Evolutionary conservation across 805 yeast genomes (phyloP).

Genomic region (Wickerhamomyces ciferrii): DNA sequence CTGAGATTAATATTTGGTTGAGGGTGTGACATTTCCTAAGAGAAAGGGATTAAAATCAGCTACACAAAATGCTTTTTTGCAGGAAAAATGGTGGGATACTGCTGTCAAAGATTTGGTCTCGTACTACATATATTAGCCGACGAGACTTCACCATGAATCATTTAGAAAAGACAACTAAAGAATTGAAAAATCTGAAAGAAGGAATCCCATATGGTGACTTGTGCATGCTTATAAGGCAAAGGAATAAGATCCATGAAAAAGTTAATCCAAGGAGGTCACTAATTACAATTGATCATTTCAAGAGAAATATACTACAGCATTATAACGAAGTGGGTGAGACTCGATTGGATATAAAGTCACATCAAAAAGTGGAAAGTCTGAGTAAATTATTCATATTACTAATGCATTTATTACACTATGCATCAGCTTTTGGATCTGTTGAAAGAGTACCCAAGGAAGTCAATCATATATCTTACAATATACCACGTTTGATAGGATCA

Average conservation of each 20-base stretch:
- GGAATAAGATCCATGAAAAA: background rate
- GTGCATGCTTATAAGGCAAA: background rate
- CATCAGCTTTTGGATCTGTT: background rate
- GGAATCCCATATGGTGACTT: background rate
- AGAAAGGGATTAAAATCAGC: too few relatives aligned
- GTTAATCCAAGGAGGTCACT: background rate
- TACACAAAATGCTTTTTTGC: background rate
- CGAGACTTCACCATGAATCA: background rate
- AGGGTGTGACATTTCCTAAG: too few relatives aligned
- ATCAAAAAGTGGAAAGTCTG: background rate
- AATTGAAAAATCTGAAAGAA: background rate
- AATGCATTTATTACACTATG: conserved; percentile 12
- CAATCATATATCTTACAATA: background rate
- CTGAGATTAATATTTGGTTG: too few relatives aligned
- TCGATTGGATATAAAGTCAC: background rate
- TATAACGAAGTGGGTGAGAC: background rate
- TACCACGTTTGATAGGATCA: background rate
- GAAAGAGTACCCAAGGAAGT: background rate
- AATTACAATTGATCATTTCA: background rate
- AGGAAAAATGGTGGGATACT: background rate
- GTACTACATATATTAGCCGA: background rate
- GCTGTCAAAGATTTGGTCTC: background rate
- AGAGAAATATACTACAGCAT: background rate
- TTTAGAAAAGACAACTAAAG: background rate
- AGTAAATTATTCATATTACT: conserved; percentile 1